These are phyloP conservation scores for Cladorrhinum sp. DNA, from an alignment of 2,329 filamentous ascomycete genomes.

Conservation along the genomic window DNA sequence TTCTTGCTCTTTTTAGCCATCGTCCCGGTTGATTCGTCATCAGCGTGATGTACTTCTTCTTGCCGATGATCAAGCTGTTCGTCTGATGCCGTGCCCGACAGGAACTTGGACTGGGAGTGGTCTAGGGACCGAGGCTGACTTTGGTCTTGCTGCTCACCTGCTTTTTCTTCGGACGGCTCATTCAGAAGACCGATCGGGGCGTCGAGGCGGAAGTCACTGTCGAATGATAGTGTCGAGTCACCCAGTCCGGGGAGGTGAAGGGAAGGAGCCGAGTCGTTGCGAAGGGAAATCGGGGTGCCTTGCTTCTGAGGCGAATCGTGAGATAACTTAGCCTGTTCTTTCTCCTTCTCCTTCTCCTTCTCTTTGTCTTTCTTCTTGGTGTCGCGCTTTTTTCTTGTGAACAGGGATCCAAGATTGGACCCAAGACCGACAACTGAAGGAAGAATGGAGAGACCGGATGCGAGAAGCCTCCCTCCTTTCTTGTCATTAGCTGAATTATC, in stretches of 20 bases:
- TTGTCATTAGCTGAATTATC: background rate
- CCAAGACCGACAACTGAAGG: background rate
- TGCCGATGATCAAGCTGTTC: slow-evolving; percentile 20
- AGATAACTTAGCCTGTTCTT: slow-evolving; percentile 16
- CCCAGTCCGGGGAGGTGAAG: slow-evolving; percentile 16
- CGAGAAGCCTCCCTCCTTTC: background rate
- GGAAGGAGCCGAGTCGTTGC: slow-evolving; percentile 23
- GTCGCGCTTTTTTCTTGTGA: background rate
- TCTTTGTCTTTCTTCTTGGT: slow-evolving; percentile 28
- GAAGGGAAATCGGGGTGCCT: slow-evolving; percentile 30
- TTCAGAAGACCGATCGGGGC: slow-evolving; percentile 3
- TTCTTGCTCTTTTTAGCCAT: slow-evolving; percentile 36
- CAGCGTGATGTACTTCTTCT: slow-evolving; percentile 24
- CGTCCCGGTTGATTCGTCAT: slow-evolving; percentile 27
- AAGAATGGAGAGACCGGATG: background rate
- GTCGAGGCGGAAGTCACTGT: slow-evolving; percentile 8
- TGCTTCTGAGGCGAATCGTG: slow-evolving; percentile 12
- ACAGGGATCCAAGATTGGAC: background rate
- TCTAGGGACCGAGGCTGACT: slow-evolving; percentile 10
- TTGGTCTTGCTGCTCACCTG: slow-evolving; percentile 19
- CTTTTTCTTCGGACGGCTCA: slow-evolving; percentile 10
- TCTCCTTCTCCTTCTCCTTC: slow-evolving; percentile 30
- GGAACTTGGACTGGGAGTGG: slow-evolving; percentile 6
- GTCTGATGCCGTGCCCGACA: slow-evolving; percentile 3
- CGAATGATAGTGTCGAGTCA: slow-evolving; percentile 8